Evolutionary conservation across 225 moss, liverwort and hornwort genomes (phyloP), one percentile per base, ranked within the genome.

Genomic region (Takakia lepidozioides): DNA sequence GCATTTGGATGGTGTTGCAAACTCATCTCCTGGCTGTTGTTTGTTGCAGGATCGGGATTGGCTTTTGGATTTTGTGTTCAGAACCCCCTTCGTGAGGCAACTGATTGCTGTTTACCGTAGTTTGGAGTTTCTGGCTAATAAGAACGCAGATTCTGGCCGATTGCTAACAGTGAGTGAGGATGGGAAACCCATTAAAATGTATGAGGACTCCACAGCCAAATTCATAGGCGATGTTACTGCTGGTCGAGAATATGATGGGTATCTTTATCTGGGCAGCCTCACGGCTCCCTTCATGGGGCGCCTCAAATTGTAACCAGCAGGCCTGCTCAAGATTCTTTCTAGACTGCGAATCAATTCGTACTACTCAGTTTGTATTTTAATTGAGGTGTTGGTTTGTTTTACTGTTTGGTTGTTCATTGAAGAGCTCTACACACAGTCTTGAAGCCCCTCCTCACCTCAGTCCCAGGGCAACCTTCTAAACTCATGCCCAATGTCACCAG

Each of bases 131-230:
- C 0, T 23, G 10, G 0, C 4, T 1, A 27, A 43, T 17, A 0
- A 0, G 4, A 0, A 10, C 0, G 0, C 0, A 13, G 48, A 14
- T 21, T 28, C 36, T 2, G 78, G 69, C 24, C 52, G 48, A 51
- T 37, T 91, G 47, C 14, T 87, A 22, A 71, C 42, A 15, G 29
- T 91, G 23, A 75, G 59, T 34, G 66, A 74, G 51, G 25, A 64
- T 18, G 87, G 91, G 2, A 64, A 65, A 22, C 52, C 86, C 2
- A 38, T 84, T 35, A 60, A 70, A 35, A 61, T 60, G 73, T 91
- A 78, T 13, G 66, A 86, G 44, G 91, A 91, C 44, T 78, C 84
- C 2, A 69, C 70, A 2, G 78, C 73, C n/a, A 72, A 84, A 32
- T 19, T 35, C 8, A 54, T 84, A 3, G 52, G 46, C 2, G 28